A percentile compares a stretch with the other conserved stretches of the same genome.
Conservation (phyloP, 805 yeast species). For the Nakazawaea peltata region DNA sequence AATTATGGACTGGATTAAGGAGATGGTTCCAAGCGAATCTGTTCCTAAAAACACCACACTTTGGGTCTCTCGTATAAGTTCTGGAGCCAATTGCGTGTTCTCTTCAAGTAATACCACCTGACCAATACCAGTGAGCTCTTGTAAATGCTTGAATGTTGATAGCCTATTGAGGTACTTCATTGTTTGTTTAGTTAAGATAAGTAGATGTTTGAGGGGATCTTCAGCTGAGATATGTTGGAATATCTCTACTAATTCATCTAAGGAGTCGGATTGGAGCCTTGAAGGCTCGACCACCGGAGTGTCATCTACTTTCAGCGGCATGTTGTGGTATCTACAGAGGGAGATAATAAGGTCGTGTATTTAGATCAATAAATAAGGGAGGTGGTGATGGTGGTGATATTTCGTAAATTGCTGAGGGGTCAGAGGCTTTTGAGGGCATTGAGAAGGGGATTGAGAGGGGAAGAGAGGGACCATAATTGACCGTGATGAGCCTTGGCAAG, state of each 20-base stretch:
- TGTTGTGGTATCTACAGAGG: too few relatives aligned
- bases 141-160: constrained; percentile 19
- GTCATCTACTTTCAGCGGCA: too few relatives aligned
- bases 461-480: too few relatives aligned
- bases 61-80: constrained; percentile 11
- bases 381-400: too few relatives aligned
- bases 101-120: constrained; percentile 22
- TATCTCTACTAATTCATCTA: constrained; percentile 5
- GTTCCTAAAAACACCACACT: constrained; percentile 17
- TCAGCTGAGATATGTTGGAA: constrained; percentile 5
- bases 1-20: constrained; percentile 5
- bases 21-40: constrained; percentile 1
- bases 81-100: constrained; percentile 6
- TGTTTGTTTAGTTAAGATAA: constrained; percentile 14
- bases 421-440: too few relatives aligned
- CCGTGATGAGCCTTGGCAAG: too few relatives aligned
- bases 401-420: too few relatives aligned
- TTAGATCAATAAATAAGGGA: too few relatives aligned
- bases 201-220: constrained; percentile 6
- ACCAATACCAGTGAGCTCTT: constrained; percentile 16
- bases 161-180: constrained; percentile 18
- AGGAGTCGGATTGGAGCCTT: not conserved
- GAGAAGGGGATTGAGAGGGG: too few relatives aligned
- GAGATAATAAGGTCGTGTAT: too few relatives aligned
- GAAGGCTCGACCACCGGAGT: constrained; percentile 1